These are phyloP conservation scores for Pugionium cornutum DNA, from an alignment of 345 rosid genomes.

Conservation along the genomic window DNA sequence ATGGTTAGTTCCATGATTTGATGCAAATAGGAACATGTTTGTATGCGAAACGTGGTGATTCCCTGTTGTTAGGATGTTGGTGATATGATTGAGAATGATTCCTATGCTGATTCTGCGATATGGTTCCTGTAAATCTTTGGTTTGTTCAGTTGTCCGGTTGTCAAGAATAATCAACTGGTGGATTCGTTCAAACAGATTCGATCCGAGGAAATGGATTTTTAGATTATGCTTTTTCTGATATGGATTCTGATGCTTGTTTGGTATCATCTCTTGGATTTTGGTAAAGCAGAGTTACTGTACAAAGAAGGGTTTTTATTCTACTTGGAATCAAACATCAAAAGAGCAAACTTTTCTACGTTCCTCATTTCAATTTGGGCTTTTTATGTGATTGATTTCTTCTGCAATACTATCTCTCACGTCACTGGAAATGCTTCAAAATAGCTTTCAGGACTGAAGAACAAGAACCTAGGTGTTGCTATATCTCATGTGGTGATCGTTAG, in stretches of 20 bases:
- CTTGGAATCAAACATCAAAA: constrained; percentile 25
- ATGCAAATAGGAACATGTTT: constrained; percentile 10
- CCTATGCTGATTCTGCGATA: constrained; percentile 14
- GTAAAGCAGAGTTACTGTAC: constrained; percentile 13
- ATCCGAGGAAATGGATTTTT: constrained; percentile 31
- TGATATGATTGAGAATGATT: constrained; percentile 30
- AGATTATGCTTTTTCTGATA: background rate
- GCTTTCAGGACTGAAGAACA: too few relatives aligned
- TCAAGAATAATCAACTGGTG: constrained; percentile 25
- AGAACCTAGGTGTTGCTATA: too few relatives aligned
- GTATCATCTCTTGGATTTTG: constrained; percentile 8
- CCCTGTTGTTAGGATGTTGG: background rate
- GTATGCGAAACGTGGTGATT: background rate
- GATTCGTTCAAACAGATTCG: constrained; percentile 24
- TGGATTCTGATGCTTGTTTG: constrained; percentile 33
- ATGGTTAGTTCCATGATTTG: constrained; percentile 5
- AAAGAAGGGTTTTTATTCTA: background rate
- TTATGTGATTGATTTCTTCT: too few relatives aligned
- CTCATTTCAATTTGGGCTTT: constrained; percentile 11
- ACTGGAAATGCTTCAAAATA: too few relatives aligned
- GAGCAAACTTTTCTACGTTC: constrained; percentile 1
- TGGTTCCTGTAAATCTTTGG: constrained; percentile 30
- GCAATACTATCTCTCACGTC: too few relatives aligned
- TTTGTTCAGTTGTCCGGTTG: background rate
- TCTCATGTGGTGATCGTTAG: too few relatives aligned